Evolutionary conservation across 345 rosid species (phyloP).

Genomic region (Hibiscus syriacus): DNA sequence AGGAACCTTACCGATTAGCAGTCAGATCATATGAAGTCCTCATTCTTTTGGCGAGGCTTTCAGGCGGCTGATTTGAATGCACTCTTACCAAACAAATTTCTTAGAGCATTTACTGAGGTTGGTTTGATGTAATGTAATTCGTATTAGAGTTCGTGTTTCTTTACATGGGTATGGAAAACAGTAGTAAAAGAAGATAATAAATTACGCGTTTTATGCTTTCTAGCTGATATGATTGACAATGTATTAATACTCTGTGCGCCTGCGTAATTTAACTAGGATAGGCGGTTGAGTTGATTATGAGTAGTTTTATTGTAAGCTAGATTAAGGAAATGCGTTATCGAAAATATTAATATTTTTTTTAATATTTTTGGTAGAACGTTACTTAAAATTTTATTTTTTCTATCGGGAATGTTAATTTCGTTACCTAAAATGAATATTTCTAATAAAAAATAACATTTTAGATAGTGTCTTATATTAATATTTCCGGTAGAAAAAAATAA

Average conservation of each 20-base stretch:
- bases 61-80: conserved; percentile 18
- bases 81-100: conserved; percentile 6
- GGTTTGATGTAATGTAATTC: background rate
- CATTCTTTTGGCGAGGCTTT: conserved; percentile 19
- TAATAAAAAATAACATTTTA: too few species aligned
- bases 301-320: too few species aligned
- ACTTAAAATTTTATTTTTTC: too few species aligned
- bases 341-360: too few species aligned
- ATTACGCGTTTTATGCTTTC: background rate
- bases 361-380: too few species aligned
- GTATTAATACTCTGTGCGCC: background rate
- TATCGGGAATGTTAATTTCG: too few species aligned
- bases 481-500: too few species aligned
- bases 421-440: too few species aligned
- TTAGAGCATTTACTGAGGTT: conserved; percentile 20
- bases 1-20: background rate
- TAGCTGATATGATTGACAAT: too few species aligned
- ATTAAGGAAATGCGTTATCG: too few species aligned
- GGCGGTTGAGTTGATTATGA: background rate
- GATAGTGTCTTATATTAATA: too few species aligned
- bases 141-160: background rate
- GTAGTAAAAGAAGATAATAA: background rate
- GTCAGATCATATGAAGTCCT: conserved; percentile 26
- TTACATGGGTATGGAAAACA: background rate
- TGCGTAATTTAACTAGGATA: background rate